Percentiles rank a stretch among this genome's conserved stretches.
Evolutionary conservation across 78 protist genomes (phyloP).

Genomic region (Isochrysis galbana): DNA sequence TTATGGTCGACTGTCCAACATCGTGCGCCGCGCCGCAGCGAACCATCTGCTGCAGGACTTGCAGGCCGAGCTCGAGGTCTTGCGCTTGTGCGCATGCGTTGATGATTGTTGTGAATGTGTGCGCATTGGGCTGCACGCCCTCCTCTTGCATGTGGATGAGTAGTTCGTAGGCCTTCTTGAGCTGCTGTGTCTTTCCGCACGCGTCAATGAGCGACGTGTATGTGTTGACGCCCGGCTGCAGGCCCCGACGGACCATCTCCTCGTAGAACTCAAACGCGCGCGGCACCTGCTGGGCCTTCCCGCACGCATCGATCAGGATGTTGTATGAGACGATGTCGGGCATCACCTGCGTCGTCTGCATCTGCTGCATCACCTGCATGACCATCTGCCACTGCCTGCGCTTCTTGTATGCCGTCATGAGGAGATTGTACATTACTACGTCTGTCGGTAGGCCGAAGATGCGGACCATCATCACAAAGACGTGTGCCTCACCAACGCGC

Average conservation of each 20-base stretch:
- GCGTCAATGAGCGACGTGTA: not conserved
- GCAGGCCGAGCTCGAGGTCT: not conserved
- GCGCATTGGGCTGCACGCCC: not conserved
- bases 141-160: not conserved
- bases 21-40: no score
- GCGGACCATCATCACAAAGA: not conserved
- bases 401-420: not conserved
- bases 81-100: not conserved
- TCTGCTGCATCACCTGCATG: not conserved
- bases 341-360: not conserved
- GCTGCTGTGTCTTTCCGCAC: not conserved
- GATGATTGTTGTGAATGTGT: not conserved
- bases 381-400: not conserved
- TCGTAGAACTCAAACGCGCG: not conserved
- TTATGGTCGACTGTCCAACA: not conserved
- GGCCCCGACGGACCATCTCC: not conserved
- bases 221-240: not conserved
- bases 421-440: not conserved
- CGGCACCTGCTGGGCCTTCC: conserved; percentile 1
- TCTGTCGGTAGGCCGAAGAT: not conserved
- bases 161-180: not conserved
- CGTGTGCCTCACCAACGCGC: not conserved
- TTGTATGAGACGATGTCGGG: conserved; percentile 8
- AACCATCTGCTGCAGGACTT: not conserved
- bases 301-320: conserved; percentile 16